Base-by-base conservation (phyloP, 108 stramenopile species). In the Skeletonema potamos region DNA sequence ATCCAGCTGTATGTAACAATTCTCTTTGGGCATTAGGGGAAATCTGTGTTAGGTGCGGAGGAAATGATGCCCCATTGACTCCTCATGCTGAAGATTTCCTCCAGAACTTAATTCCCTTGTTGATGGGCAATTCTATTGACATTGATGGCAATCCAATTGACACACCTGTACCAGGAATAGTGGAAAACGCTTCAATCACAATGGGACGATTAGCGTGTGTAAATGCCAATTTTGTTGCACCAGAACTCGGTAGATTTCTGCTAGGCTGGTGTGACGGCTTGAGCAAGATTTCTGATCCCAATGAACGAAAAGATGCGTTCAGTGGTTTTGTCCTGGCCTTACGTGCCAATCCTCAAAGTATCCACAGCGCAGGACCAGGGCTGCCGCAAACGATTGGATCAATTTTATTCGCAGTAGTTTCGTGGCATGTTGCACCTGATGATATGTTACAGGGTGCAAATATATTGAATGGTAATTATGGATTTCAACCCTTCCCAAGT, bases 11-110 rank as follows among this genome's bases (percentile, higher is more conserved):
- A 12, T 91, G 91, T 72, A 95, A 90, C 74, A 97, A 97, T 81
- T 94, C 94, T 8, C 86, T 94, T 34, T 97, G 96, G 96, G 92
- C 96, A 24, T 75, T 95, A 32, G 96, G 96, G 13, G 96, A 97
- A 82, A 83, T 97, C 6, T 91, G 91, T 64, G 85, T 92, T 20
- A 82, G 88, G 33, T 94, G 90, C 28, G 85, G 82, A 29, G 84
- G 74, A 27, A 89, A 94, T 75, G 58, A 91, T 5, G 72, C 66
- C 20, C 84, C 88, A 3, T 62, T 94, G 15, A 67, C 67, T 55
- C 91, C 91, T 8, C 68, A 87, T 71, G 89, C 85, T 6, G 32
- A 70, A 11, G 54, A 82, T 61, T 67, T 94, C 18, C 75, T 97
- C 44, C 82, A 90, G 54, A 72, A 80, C 6, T 78, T 94, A 64